A percentile compares a stretch with the other conserved stretches of the same genome.
phyloP scores from a whole-genome alignment of 805 yeast species.

The Zygotorulaspora chibaensis region DNA sequence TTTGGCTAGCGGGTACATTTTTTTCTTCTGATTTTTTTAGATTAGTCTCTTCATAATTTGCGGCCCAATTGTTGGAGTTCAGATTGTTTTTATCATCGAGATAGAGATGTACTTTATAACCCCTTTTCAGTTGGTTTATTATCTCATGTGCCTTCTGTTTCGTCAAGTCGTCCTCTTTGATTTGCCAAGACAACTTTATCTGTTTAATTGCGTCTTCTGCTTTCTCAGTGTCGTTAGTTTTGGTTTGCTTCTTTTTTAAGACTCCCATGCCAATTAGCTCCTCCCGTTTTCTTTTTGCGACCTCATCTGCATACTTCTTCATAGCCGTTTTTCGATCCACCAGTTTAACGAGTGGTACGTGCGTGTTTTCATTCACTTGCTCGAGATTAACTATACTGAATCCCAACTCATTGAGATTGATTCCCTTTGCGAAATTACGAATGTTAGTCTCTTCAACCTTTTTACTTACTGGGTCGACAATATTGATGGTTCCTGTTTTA shows the following conservation, averaged over 20 bases:
- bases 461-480: constrained; percentile 21
- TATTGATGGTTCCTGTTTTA: constrained; percentile 24
- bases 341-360: constrained; percentile 28
- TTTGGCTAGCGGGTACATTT: constrained; percentile 33
- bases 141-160: constrained; percentile 54
- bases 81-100: constrained; percentile 38
- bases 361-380: constrained; percentile 11
- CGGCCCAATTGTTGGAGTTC: constrained; percentile 25
- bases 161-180: constrained; percentile 47
- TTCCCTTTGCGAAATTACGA: constrained; percentile 23
- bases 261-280: constrained; percentile 25
- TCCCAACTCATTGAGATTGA: constrained; percentile 26
- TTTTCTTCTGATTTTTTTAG: constrained; percentile 8
- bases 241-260: constrained; percentile 12
- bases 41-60: constrained; percentile 21
- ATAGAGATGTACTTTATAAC: constrained; percentile 39
- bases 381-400: constrained; percentile 26
- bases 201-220: constrained; percentile 39
- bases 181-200: constrained; percentile 53
- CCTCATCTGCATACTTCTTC: constrained; percentile 27
- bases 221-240: constrained; percentile 14
- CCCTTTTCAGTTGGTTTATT: constrained; percentile 41
- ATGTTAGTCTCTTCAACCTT: constrained; percentile 21
- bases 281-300: constrained; percentile 25
- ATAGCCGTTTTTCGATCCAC: constrained; percentile 27